Evolutionary conservation across 768 basidiomycete species (phyloP), one percentile per base, ranked within the genome.

Genomic region (Hypsizygus marmoreus): DNA sequence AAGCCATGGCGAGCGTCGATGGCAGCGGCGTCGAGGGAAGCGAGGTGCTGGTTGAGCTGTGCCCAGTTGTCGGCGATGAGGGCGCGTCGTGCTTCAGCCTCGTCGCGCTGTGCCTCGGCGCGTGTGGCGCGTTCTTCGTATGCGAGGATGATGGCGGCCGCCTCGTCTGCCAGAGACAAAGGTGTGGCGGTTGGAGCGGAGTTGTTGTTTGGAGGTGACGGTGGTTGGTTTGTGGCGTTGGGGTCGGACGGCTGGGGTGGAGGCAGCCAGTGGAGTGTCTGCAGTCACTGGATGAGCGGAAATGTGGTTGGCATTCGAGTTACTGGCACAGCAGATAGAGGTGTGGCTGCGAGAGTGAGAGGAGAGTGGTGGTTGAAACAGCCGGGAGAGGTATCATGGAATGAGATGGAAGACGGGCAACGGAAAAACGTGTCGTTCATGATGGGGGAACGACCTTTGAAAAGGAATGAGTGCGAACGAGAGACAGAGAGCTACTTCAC

Each of bases 91-190:
- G 75, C 71, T 24, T 80, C 75, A 0, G 76, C 73, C 9, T 84
- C 82, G 56, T 84, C 82, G 40, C 78, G 69, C 3, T 72, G 75
- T 22, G 62, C 58, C 59, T 84, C 81, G 3, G 79, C 79, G 41
- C 68, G 66, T 26, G 69, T 64, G 1, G 73, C 67, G 41, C 80
- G 79, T 22, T 72, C 67, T 49, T 84, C 81, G 48, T 69, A 73
- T 0, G 78, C 71, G 51, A 78, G 63, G 55, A 70, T 54, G 40
- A 69, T 68, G 49, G 62, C 20, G 10, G 66, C 46, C 8, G 70
- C 62, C 40, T 70, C 44, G 53, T 58, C 43, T 35, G 51, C 48
- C 31, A 47, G 22, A 40, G 45, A 10, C 23, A 34, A 37, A 22
- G 64, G 32, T 26, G 30, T 46, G 10, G 43, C 28, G 49, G 50